These are phyloP conservation scores for Aspergillus hiratsukae DNA, from an alignment of 2,329 filamentous ascomycete species.

Conservation along the genomic window DNA sequence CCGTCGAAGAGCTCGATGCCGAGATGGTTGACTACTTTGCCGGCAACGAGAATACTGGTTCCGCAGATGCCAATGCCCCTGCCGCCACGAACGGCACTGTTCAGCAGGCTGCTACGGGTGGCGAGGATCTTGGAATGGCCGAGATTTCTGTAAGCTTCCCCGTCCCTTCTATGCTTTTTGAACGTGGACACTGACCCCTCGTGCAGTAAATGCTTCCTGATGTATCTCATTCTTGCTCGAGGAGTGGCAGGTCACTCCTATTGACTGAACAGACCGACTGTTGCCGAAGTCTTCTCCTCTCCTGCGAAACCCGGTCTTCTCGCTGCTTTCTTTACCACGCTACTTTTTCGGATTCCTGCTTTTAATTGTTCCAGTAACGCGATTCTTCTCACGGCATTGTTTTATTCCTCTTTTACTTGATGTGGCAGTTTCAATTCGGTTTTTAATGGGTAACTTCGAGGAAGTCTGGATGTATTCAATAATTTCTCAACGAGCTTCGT, in stretches of 20 bases:
- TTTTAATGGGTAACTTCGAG: conserved; percentile 4
- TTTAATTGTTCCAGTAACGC: conserved; percentile 2
- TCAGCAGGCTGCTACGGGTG: conserved; percentile 46
- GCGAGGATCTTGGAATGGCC: conserved; percentile 52
- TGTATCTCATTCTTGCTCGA: conserved; percentile 4
- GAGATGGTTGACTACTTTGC: conserved; percentile 95
- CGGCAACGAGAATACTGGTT: conserved; percentile 37
- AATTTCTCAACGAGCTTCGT: conserved; percentile 3
- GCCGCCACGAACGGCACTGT: conserved; percentile 41
- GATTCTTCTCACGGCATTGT: conserved; percentile 4
- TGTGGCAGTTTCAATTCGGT: conserved; percentile 5
- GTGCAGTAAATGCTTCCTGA: conserved; percentile 14
- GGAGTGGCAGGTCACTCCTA: conserved; percentile 6
- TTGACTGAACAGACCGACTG: background rate
- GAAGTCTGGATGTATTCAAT: conserved; percentile 17
- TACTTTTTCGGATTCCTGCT: conserved; percentile 6
- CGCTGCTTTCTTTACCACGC: conserved; percentile 4
- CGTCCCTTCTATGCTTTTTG: background rate
- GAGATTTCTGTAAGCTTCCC: conserved; percentile 49
- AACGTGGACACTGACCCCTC: background rate
- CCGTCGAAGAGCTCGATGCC: conserved; percentile 87
- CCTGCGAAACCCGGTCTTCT: conserved; percentile 1
- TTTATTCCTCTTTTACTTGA: conserved; percentile 8
- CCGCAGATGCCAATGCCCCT: conserved; percentile 41
- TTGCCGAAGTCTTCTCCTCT: background rate